A percentile compares a stretch with the other conserved stretches of the same genome.
Evolutionary conservation across 768 basidiomycete species (phyloP).

Genomic region (Panaeolus papilionaceus): DNA sequence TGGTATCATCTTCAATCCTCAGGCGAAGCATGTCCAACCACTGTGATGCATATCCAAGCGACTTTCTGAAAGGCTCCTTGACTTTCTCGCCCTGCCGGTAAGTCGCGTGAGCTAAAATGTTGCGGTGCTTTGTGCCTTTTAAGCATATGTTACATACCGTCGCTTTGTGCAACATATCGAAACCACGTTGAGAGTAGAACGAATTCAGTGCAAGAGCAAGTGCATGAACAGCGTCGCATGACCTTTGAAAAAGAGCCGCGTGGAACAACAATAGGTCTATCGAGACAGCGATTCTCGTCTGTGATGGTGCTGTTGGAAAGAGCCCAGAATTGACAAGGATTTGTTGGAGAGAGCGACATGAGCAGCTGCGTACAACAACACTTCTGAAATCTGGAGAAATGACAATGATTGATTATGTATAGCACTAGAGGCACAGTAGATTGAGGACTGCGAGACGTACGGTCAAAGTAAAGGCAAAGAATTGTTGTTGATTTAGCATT

Average conservation of each 20-base stretch:
- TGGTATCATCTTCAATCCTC: slow-evolving; percentile 17
- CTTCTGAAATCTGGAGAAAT: slow-evolving; percentile 20
- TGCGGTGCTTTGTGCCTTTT: background rate
- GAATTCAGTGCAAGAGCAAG: slow-evolving; percentile 33
- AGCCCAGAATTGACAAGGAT: slow-evolving; percentile 37
- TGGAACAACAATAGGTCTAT: slow-evolving; percentile 41
- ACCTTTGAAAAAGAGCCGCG: slow-evolving; percentile 38
- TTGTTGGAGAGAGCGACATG: slow-evolving; percentile 28
- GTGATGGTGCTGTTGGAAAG: slow-evolving; percentile 37
- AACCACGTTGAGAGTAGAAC: slow-evolving; percentile 37
- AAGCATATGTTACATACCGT: slow-evolving; percentile 23
- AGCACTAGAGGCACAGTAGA: background rate
- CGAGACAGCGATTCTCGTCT: slow-evolving; percentile 33
- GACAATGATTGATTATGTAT: background rate
- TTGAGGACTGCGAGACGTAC: background rate
- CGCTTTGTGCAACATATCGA: slow-evolving; percentile 16
- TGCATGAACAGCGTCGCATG: slow-evolving; percentile 42
- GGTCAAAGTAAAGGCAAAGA: slow-evolving; percentile 20
- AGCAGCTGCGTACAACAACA: slow-evolving; percentile 24
- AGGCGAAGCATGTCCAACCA: slow-evolving; percentile 21
- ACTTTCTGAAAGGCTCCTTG: slow-evolving; percentile 35
- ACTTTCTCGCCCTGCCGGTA: slow-evolving; percentile 28
- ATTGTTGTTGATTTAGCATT: slow-evolving; percentile 5
- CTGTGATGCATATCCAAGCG: slow-evolving; percentile 21
- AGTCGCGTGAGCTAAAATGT: background rate